A percentile compares a stretch with the other conserved stretches of the same genome.
phyloP scores from a whole-genome alignment of 78 protist species.

The Cavenderia fasciculata region DNA sequence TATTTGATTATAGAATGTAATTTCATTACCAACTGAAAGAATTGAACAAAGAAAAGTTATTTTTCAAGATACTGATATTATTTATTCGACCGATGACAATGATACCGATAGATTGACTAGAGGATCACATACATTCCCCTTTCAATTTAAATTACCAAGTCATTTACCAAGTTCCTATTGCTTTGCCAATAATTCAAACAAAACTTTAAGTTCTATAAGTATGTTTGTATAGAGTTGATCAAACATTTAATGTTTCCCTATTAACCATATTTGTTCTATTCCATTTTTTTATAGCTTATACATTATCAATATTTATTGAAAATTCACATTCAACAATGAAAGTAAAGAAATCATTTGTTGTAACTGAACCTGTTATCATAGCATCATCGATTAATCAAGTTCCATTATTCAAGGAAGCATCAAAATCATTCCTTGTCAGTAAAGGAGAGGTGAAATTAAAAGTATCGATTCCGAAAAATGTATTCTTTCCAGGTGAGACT shows the following conservation, averaged over 20 bases:
- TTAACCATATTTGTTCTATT: too few species aligned
- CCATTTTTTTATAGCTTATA: background rate
- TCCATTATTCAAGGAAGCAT: background rate
- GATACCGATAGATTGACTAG: background rate
- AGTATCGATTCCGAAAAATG: background rate
- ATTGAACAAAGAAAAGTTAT: slow-evolving; percentile 1
- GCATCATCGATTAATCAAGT: slow-evolving; percentile 10
- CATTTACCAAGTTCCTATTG: background rate
- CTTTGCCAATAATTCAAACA: background rate
- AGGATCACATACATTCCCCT: slow-evolving; percentile 15
- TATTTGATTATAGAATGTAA: background rate
- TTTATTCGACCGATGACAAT: background rate
- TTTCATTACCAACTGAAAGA: background rate
- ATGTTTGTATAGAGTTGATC: too few species aligned
- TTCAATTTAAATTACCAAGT: background rate
- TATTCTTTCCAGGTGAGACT: background rate
- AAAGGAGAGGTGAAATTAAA: background rate
- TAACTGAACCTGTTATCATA: slow-evolving; percentile 2
- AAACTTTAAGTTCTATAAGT: background rate
- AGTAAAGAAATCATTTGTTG: background rate
- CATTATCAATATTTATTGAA: background rate
- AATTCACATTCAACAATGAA: background rate
- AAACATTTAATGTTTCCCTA: too few species aligned
- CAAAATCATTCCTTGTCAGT: slow-evolving; percentile 1
- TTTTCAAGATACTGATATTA: background rate